A percentile compares a stretch with the other conserved stretches of the same genome.
These are phyloP conservation scores for Henckelia pumila DNA, from an alignment of 257 asterid species.

Conservation along the genomic window DNA sequence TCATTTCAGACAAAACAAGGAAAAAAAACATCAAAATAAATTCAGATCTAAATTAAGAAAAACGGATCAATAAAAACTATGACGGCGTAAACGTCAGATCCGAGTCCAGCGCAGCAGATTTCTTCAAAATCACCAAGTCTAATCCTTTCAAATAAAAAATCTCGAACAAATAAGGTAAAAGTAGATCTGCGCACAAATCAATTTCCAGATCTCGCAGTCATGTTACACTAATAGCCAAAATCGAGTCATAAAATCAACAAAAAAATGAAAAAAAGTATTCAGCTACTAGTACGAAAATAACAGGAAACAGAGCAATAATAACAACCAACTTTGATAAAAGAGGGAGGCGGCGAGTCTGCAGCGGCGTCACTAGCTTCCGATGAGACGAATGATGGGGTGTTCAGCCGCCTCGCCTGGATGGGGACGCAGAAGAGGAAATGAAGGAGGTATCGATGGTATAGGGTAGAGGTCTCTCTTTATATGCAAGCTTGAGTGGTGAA, in stretches of 20 bases:
- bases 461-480: background rate
- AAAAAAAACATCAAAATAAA: background rate
- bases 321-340: background rate
- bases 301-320: background rate
- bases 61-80: background rate
- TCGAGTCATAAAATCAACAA: background rate
- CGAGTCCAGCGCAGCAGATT: background rate
- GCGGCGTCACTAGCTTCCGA: background rate
- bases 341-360: background rate
- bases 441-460: background rate
- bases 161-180: background rate
- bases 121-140: background rate
- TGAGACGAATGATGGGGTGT: background rate
- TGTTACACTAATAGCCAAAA: background rate
- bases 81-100: background rate
- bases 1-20: background rate
- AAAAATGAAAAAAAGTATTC: background rate
- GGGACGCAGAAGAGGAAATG: background rate
- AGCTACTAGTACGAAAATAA: background rate
- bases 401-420: background rate
- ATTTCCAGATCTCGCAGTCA: conserved; percentile 25
- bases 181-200: background rate
- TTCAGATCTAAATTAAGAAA: background rate
- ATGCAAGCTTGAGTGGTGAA: background rate
- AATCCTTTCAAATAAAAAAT: background rate